phyloP scores from a whole-genome alignment of 768 basidiomycete species.

The Cystobasidium ongulense region DNA sequence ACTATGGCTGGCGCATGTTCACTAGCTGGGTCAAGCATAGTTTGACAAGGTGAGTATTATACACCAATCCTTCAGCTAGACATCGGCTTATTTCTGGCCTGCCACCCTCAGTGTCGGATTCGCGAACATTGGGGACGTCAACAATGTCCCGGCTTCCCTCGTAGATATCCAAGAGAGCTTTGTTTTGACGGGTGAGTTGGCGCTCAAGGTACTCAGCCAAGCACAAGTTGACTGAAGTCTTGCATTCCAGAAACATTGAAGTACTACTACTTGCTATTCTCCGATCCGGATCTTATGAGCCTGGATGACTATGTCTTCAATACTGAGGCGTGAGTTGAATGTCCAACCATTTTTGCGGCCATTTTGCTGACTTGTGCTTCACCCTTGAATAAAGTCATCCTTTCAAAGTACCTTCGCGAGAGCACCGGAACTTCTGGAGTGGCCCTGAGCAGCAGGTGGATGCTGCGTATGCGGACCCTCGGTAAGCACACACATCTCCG shows the following conservation, averaged over 20 bases:
- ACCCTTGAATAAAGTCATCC: background rate
- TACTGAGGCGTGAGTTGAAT: slow-evolving; percentile 55
- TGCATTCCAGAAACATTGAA: slow-evolving; percentile 21
- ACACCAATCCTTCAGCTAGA: slow-evolving; percentile 25
- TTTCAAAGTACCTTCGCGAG: background rate
- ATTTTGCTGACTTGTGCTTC: background rate
- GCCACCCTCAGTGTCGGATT: slow-evolving; percentile 44
- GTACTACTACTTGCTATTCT: slow-evolving; percentile 48
- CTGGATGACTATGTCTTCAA: slow-evolving; percentile 52
- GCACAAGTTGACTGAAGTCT: background rate
- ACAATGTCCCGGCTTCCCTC: slow-evolving; percentile 22
- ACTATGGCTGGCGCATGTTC: slow-evolving; percentile 50
- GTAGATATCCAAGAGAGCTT: slow-evolving; percentile 44
- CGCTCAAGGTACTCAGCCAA: slow-evolving; percentile 35
- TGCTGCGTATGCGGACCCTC: slow-evolving; percentile 11
- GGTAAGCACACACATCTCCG: background rate
- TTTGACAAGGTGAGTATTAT: background rate
- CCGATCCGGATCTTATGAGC: slow-evolving; percentile 55
- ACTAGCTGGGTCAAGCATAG: slow-evolving; percentile 42
- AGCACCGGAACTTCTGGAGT: slow-evolving; percentile 3
- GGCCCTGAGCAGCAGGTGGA: slow-evolving; percentile 18
- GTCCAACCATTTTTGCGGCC: background rate
- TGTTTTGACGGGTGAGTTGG: slow-evolving; percentile 44
- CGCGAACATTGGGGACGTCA: slow-evolving; percentile 45
- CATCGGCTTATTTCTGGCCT: no score